Base-by-base conservation (phyloP, 495 filamentous ascomycete species). In the Physcia stellaris region DNA sequence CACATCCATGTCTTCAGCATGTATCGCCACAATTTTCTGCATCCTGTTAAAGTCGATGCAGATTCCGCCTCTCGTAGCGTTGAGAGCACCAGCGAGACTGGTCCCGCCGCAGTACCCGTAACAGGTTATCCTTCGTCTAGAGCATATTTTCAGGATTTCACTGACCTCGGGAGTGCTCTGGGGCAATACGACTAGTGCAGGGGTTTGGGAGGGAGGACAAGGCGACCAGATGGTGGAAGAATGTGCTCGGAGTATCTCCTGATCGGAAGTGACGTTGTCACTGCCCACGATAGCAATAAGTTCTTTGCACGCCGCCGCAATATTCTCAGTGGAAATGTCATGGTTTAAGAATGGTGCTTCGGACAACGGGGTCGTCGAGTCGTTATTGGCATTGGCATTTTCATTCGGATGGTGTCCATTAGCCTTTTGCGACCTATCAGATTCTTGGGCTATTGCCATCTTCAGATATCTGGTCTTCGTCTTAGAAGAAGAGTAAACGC, bases 11-110 rank as follows among this genome's bases (percentile, higher is more conserved):
- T 80, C 75, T 9, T 63, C 56, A 40, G 65, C 64, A 47, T 80
- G 67, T 7, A 80, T 45, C 10, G 49, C 43, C 23, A 79, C 19
- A 31, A 80, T 74, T 15, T 64, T 61, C 46, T 78, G 61, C 75
- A 80, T 80, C 12, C 73, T 68, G 30, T 62, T 51, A 51, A 80
- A 80, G 47, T 80, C 75, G 29, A 80, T 64, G 45, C 72, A 76
- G 2, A 79, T 67, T 0, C 75, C 75, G 7, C 75, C 71, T 32
- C 67, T 59, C 0, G 73, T 79, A 6, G 74, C 58, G 0, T 73
- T 65, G 47, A 72, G 76, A 47, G 79, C 75, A 1, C 75, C 75
- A 42, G 78, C 74, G 22, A 80, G 43, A 41, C 71, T 76, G 0
- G 75, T 80, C 10, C 75, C 75, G 12, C 75, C 75, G 2, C 63